Evolutionary conservation across 352 stramenopile genomes (phyloP).

Genomic region (Lagenidium giganteum): DNA sequence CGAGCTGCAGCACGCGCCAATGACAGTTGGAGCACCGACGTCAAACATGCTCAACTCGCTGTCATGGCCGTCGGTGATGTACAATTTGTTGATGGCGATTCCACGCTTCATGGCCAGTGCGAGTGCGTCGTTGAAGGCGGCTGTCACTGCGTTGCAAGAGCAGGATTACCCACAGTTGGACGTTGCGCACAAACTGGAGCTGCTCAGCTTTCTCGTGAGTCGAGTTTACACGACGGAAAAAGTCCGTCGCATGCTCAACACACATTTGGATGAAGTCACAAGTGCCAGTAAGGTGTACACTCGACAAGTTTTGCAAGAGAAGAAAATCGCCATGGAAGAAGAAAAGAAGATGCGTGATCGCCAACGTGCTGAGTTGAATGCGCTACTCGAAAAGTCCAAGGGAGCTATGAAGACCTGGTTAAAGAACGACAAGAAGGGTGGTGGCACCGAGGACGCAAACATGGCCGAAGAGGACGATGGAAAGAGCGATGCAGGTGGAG

Average conservation of each 20-base stretch:
- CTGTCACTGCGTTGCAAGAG: conserved; percentile 34
- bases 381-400: conserved; percentile 48
- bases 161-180: conserved; percentile 49
- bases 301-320: conserved; percentile 53
- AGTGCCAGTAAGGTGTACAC: conserved; percentile 74
- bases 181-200: conserved; percentile 60
- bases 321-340: conserved; percentile 62
- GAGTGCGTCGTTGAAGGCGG: conserved; percentile 29
- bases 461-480: conserved; percentile 27
- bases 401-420: conserved; percentile 52
- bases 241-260: conserved; percentile 48
- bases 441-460: conserved; percentile 7
- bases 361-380: conserved; percentile 54
- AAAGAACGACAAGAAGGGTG: conserved; percentile 49
- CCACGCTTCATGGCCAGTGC: conserved; percentile 56
- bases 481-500: conserved; percentile 29
- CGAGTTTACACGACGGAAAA: conserved; percentile 59
- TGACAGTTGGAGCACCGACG: conserved; percentile 75
- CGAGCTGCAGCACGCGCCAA: conserved; percentile 71
- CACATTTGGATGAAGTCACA: conserved; percentile 49
- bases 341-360: conserved; percentile 80
- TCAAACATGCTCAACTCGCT: conserved; percentile 75
- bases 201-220: conserved; percentile 68
- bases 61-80: conserved; percentile 75
- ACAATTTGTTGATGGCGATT: conserved; percentile 59